Base-by-base conservation (phyloP, 805 yeast genomes). In the Saturnispora zaruensis region DNA sequence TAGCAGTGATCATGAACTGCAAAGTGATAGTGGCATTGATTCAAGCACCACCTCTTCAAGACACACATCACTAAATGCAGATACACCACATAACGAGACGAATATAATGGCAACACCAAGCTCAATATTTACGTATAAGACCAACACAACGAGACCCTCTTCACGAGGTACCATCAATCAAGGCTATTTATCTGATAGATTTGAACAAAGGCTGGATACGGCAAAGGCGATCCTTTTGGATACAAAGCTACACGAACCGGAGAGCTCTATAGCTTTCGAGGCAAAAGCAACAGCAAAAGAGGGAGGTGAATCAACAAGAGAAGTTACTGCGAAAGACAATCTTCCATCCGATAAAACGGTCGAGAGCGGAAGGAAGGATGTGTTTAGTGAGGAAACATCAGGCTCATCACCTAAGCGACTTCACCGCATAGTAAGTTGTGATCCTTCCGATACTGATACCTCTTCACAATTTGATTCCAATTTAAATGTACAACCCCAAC, bases 161-260 rank as follows among this genome's bases (percentile, higher is more conserved):
- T 54, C 56, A 4, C 40, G 53, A 11, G 41, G 47, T 13, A 51
- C 56, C 6, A 45, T 50, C 36, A 40, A 46, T 2, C 49, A 52
- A 4, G 46, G 25, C 7, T 34, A 49, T 42, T 21, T 44, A 5
- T 25, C 42, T 5, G 33, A 25, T 8, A 37, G 37, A 3, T 26
- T 14, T 28, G 25, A 28, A 2, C 48, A 49, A 32, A 5, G 16
- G 8, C 9, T 44, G 36, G 36, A 46, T 3, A 21, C 38, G 11
- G 28, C 36, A 1, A 41, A 45, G 8, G 20, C 36, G 13, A 14
- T 41, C 6, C 26, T 46, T 6, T 4, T 38, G 42, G n/a, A 23
- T 23, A 21, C 28, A 23, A 23, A 25, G 6, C 6, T 23, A 38
- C 25, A 23, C 14, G 42, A 38, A 38, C n/a, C 26, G n/a, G 28